A percentile compares a stretch with the other conserved stretches of the same genome.
phyloP scores from a whole-genome alignment of 2,329 filamentous ascomycete species.

The Falciphora oryzae region DNA sequence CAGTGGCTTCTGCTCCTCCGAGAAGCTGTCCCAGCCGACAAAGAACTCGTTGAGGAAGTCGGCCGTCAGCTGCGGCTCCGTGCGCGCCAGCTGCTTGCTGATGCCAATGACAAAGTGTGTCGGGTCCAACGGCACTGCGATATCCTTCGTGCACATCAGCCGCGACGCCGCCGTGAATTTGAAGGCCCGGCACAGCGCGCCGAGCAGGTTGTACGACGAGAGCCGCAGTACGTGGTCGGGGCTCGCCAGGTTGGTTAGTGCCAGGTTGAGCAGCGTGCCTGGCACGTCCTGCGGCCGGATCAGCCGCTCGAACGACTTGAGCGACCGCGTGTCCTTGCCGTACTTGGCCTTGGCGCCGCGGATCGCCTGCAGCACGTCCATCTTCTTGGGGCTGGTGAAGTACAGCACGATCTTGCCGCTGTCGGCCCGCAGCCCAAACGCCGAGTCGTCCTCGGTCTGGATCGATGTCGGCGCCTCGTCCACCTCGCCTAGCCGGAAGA shows the following conservation, averaged over 20 bases:
- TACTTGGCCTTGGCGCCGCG: slow-evolving; percentile 58
- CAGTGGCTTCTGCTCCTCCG: slow-evolving; percentile 59
- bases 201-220: slow-evolving; percentile 62
- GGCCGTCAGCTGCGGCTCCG: slow-evolving; percentile 61
- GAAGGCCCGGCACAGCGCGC: slow-evolving; percentile 61
- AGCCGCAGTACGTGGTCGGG: slow-evolving; percentile 53
- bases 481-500: slow-evolving; percentile 61
- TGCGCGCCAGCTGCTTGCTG: slow-evolving; percentile 55
- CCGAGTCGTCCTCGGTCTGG: slow-evolving; percentile 59
- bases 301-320: slow-evolving; percentile 58
- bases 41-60: slow-evolving; percentile 71
- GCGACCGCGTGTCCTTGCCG: slow-evolving; percentile 54
- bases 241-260: slow-evolving; percentile 61
- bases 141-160: slow-evolving; percentile 53
- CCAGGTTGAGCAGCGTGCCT: slow-evolving; percentile 62
- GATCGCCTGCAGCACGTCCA: slow-evolving; percentile 58
- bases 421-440: slow-evolving; percentile 62
- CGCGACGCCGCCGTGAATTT: slow-evolving; percentile 58
- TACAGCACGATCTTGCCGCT: slow-evolving; percentile 68
- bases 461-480: slow-evolving; percentile 62
- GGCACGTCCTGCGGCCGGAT: slow-evolving; percentile 66
- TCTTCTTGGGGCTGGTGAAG: slow-evolving; percentile 60
- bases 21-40: slow-evolving; percentile 65
- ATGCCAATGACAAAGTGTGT: slow-evolving; percentile 60
- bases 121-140: slow-evolving; percentile 57